phyloP scores from a whole-genome alignment of 23 red algal genomes.

The Gracilariopsis chorda region DNA sequence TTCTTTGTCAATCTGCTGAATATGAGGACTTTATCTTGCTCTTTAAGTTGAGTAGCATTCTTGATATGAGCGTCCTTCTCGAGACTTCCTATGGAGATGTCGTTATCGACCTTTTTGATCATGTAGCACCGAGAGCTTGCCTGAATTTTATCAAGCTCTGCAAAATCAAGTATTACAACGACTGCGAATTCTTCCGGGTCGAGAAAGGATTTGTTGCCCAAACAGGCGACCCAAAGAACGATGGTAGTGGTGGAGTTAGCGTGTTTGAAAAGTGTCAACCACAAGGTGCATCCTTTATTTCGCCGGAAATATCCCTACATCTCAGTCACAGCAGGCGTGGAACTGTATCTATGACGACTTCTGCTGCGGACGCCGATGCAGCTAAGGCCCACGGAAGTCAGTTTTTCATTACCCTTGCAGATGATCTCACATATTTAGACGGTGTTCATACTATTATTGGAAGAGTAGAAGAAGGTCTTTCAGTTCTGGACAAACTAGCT shows the following conservation, averaged over 20 bases:
- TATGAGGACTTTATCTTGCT: too few species aligned
- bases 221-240: conserved; percentile 77
- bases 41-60: too few species aligned
- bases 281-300: background rate
- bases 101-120: conserved; percentile 69
- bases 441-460: conserved; percentile 71
- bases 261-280: conserved; percentile 50
- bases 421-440: conserved; percentile 72
- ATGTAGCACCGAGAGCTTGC: conserved; percentile 34
- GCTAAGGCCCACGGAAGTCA: conserved; percentile 48
- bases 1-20: too few species aligned
- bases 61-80: conserved; percentile 83
- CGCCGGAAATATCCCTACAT: conserved; percentile 36
- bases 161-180: conserved; percentile 81
- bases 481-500: conserved; percentile 57
- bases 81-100: conserved; percentile 87
- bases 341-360: conserved; percentile 31
- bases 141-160: conserved; percentile 83
- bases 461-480: conserved; percentile 58
- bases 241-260: conserved; percentile 60
- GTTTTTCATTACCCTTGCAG: conserved; percentile 84
- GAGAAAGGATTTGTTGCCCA: conserved; percentile 75
- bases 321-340: conserved; percentile 39
- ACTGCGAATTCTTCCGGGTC: conserved; percentile 73
- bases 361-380: background rate